Percentiles rank a stretch among this genome's conserved stretches.
Evolutionary conservation across 345 rosid species (phyloP).

Genomic region (Capsella bursapastoris): DNA sequence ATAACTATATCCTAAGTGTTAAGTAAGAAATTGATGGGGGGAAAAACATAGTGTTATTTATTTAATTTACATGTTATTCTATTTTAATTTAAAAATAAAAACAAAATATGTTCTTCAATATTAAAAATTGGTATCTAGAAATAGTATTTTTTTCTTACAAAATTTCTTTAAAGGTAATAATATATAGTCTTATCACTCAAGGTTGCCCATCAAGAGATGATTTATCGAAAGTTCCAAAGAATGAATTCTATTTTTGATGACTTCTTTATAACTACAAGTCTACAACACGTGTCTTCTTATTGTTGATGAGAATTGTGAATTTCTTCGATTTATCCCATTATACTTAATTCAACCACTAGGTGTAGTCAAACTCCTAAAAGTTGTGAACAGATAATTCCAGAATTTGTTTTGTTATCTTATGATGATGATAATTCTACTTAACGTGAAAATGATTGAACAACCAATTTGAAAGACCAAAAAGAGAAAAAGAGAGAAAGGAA

Average conservation of each 20-base stretch:
- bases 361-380: not conserved
- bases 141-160: not conserved
- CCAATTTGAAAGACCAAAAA: constrained; percentile 12
- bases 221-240: too few relatives aligned
- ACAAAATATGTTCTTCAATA: not conserved
- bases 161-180: not conserved
- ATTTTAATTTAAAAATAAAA: not conserved
- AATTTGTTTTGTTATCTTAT: constrained; percentile 26
- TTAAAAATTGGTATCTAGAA: not conserved
- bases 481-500: constrained; percentile 26
- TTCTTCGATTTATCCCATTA: too few relatives aligned
- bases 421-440: constrained; percentile 10
- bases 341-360: not conserved
- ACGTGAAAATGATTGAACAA: constrained; percentile 24
- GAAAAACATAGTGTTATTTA: not conserved
- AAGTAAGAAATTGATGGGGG: not conserved
- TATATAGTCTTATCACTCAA: not conserved
- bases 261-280: too few relatives aligned
- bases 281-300: constrained; percentile 4
- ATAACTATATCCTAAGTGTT: not conserved
- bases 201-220: not conserved
- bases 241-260: too few relatives aligned
- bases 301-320: not conserved
- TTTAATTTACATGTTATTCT: not conserved
- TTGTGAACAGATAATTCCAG: not conserved